Base-by-base conservation (phyloP, 2,329 filamentous ascomycete species). In the Colletotrichum melonis region DNA sequence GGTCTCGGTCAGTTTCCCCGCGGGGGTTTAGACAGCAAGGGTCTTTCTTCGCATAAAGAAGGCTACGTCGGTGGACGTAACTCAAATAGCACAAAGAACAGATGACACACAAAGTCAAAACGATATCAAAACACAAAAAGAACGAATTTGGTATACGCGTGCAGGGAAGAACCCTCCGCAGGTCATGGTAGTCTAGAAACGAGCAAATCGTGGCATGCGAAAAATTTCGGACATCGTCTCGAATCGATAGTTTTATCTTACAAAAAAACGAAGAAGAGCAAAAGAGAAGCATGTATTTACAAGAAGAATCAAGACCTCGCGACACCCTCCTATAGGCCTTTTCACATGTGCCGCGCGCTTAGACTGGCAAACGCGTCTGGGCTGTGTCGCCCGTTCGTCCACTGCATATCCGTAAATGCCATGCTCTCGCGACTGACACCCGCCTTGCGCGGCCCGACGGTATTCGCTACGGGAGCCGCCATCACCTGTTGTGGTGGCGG, bases 311-410 rank as follows among this genome's bases (percentile, higher is more conserved):
- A 24, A 28, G 60, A n/a, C 22, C 26, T 9, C 14, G 16, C 16
- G 32, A 35, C 32, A 35, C 32, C 32, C 32, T 35, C 38, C 38
- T 7, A 7, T 1, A 5, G 35, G 16, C n/a, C 12, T 46, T 42
- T 24, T 82, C 75, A 80, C 69, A 79, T 83, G 78, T 89, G 87
- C 76, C 88, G 85, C 65, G 92, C 90, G 78, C 92, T 94, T 75
- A 95, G 84, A 63, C 92, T 93, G 2, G 93, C 91, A 86, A 95
- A 95, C 16, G 93, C 93, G 81, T 95, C 93, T 4, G 93, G 93
- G 77, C 93, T 95, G 79, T 95, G 93, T 55, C 93, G 86, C 11
- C 93, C 93, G 77, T 92, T 92, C 77, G 86, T 87, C 89, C 89
- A 91, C 58, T 89, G 87, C 85, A 91, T 88, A 69, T 90, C 90